Conservation (phyloP, 2,329 filamentous ascomycete species). For the Fusarium chaquense region DNA sequence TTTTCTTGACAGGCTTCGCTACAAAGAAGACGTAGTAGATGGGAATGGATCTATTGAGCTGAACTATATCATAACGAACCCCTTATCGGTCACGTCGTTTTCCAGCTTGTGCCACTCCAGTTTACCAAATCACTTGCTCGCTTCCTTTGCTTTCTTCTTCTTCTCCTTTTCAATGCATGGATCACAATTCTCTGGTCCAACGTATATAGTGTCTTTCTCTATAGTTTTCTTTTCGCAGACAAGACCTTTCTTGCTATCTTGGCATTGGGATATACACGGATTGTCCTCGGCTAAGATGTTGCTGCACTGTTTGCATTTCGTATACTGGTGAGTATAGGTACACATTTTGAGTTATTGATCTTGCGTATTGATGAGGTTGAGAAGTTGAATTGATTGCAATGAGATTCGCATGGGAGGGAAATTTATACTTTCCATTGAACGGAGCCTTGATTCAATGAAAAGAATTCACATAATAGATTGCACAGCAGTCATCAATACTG, state of each 20-base stretch:
- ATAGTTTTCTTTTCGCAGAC: not conserved
- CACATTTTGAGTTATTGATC: not conserved
- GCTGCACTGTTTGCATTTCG: not conserved
- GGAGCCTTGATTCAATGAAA: no score
- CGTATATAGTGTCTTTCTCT: not conserved
- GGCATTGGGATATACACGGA: not conserved
- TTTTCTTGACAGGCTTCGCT: not conserved
- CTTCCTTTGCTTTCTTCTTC: not conserved
- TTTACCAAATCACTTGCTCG: not conserved
- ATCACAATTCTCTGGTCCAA: not conserved
- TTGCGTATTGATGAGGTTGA: accelerated
- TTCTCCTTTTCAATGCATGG: not conserved
- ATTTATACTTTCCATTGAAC: no score
- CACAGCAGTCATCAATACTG: not conserved
- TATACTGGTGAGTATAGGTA: not conserved
- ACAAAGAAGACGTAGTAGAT: not conserved
- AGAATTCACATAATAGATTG: no score
- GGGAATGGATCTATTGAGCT: not conserved
- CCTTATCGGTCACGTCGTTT: not conserved
- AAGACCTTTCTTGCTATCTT: not conserved
- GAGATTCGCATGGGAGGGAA: accelerated
- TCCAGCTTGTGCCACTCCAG: not conserved
- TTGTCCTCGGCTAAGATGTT: not conserved
- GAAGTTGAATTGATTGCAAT: not conserved
- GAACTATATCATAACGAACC: not conserved